Percentiles rank a stretch among this genome's conserved stretches.
These are phyloP conservation scores for Syzygium oleosum DNA, from an alignment of 345 rosid genomes.

Conservation along the genomic window DNA sequence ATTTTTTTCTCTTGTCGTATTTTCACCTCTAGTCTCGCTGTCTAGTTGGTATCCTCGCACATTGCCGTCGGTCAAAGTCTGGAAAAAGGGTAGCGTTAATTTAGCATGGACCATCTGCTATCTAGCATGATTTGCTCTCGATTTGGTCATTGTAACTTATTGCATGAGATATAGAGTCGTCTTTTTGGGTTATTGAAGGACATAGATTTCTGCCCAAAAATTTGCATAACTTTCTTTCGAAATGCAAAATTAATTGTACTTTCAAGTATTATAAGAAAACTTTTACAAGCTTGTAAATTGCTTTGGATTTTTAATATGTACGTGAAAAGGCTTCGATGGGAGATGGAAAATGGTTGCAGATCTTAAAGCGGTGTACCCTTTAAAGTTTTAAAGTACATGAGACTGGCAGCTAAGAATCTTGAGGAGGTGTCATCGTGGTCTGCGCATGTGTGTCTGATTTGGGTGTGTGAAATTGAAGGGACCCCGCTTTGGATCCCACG, in stretches of 20 bases:
- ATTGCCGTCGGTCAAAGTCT: neutral
- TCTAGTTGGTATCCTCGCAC: neutral
- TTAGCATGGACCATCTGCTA: neutral
- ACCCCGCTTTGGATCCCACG: slow-evolving; percentile 1
- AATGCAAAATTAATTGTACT: neutral
- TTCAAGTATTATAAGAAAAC: too few relatives aligned
- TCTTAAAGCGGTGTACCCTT: neutral
- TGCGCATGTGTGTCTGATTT: neutral
- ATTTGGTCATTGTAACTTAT: neutral
- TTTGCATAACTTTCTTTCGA: neutral
- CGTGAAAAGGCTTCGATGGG: too few relatives aligned
- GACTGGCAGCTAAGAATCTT: neutral
- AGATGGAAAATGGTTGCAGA: neutral
- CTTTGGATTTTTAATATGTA: too few relatives aligned
- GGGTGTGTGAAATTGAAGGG: neutral
- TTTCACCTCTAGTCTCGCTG: neutral
- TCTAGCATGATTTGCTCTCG: neutral
- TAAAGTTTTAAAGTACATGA: neutral
- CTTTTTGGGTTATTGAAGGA: neutral
- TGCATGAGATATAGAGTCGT: neutral
- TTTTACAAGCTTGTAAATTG: neutral
- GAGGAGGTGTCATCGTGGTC: neutral
- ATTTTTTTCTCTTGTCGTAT: neutral
- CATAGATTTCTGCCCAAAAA: neutral
- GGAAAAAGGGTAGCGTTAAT: neutral